Base-by-base conservation (phyloP, 1,284 basidiomycete genomes). In the Rhizoctonia solani region DNA sequence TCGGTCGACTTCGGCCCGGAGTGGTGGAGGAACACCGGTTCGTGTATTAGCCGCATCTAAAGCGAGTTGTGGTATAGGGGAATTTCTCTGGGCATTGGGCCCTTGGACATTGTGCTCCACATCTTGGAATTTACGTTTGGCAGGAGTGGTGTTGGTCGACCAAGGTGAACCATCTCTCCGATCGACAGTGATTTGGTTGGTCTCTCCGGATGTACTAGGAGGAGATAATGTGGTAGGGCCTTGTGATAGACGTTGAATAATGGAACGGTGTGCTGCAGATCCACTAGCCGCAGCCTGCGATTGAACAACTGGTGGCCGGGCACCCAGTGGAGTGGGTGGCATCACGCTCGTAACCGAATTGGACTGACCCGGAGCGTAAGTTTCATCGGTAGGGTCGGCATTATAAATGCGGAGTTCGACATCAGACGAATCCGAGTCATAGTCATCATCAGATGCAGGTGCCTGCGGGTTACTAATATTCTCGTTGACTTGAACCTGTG, bases 381-480 rank as follows among this genome's bases (percentile, higher is more conserved):
- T 23, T 30, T 55, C 14, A 21, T 19, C 16, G 21, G 54, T 25
- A 41, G 6, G 27, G 21, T 32, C 56, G 44, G 37, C 8, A 19
- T 59, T 37, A 23, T 47, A 59, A 4, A 59, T 37, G 25, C 25
- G 56, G n/a, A 59, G 32, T 19, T 59, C 56, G 9, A 37, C 56
- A 29, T 59, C 56, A 13, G 56, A 59, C 3, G 56, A 59, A 13
- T 59, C 56, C 1, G 27, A 32, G 29, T 59, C 44, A 5, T 42
- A 59, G 14, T 30, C 56, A 23, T 8, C 9, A 6, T 59, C 44
- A 19, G 29, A 42, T 14, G 6, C n/a, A 14, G 27, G 44, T 16
- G 19, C 21, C 44, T 25, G 23, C n/a, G n/a, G n/a, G n/a, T n/a
- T n/a, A n/a, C n/a, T n/a, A n/a, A n/a, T n/a, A n/a, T n/a, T n/a